These are phyloP conservation scores for Cardamine resedifolia DNA, from an alignment of 345 rosid genomes.

Conservation along the genomic window DNA sequence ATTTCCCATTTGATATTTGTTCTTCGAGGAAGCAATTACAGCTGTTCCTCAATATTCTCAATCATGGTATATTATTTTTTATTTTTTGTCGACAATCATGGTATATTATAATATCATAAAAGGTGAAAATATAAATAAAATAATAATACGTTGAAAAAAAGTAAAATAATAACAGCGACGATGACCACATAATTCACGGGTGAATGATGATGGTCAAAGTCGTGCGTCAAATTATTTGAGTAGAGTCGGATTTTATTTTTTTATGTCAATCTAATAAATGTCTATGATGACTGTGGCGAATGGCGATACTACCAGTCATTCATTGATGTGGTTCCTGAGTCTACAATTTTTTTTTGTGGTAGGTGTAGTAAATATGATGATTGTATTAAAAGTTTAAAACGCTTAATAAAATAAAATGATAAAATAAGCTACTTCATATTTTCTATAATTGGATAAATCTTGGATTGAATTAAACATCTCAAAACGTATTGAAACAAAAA, in stretches of 20 bases:
- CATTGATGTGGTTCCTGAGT: constrained; percentile 10
- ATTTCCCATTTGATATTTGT: constrained; percentile 17
- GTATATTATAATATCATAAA: constrained; percentile 21
- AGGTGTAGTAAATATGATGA: not conserved
- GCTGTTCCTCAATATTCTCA: constrained; percentile 30
- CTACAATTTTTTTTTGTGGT: not conserved
- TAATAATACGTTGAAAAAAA: constrained; percentile 9
- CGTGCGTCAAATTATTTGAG: constrained; percentile 20
- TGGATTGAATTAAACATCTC: not conserved
- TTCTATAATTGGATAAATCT: not conserved
- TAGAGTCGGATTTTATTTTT: not conserved
- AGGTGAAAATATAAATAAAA: not conserved
- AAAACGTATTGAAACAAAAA: not conserved
- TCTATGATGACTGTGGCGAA: not conserved
- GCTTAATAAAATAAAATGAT: not conserved
- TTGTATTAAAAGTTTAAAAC: not conserved
- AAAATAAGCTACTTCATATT: not conserved
- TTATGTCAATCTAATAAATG: not conserved
- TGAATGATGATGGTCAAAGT: constrained; percentile 19
- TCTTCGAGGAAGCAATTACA: constrained; percentile 14
- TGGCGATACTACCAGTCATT: not conserved
- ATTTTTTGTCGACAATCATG: too few species aligned
- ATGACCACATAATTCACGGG: constrained; percentile 19
- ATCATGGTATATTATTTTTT: constrained; percentile 25
- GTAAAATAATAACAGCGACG: constrained; percentile 15